phyloP scores from a whole-genome alignment of 352 stramenopile genomes.

The Globisporangium emineosum region DNA sequence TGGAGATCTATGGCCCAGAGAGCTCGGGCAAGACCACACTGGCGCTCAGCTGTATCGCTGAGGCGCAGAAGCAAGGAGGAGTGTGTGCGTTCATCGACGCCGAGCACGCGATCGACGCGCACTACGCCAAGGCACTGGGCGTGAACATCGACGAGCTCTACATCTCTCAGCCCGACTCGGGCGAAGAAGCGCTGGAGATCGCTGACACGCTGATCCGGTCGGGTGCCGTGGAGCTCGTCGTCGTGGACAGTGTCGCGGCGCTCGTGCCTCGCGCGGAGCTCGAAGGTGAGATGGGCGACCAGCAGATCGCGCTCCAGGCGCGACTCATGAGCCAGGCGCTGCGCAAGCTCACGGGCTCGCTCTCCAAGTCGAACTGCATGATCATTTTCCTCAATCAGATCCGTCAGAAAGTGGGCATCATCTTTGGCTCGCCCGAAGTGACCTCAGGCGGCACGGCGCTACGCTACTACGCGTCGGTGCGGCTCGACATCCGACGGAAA shows the following conservation, averaged over 20 bases:
- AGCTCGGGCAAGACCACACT: slow-evolving; percentile 98
- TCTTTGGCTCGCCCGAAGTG: slow-evolving; percentile 97
- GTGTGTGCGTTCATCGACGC: slow-evolving; percentile 98
- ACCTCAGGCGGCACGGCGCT: slow-evolving; percentile 90
- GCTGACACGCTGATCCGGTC: slow-evolving; percentile 96
- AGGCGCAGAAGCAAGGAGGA: slow-evolving; percentile 93
- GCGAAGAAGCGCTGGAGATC: slow-evolving; percentile 98
- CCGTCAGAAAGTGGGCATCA: slow-evolving; percentile 95
- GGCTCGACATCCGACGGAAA: slow-evolving; percentile 95
- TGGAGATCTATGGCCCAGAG: slow-evolving; percentile 99
- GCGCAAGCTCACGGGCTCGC: slow-evolving; percentile 95
- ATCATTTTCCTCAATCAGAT: slow-evolving; percentile 99
- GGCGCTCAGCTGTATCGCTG: slow-evolving; percentile 95
- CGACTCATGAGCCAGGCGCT: slow-evolving; percentile 97
- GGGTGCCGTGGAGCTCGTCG: slow-evolving; percentile 96
- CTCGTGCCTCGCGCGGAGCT: slow-evolving; percentile 96
- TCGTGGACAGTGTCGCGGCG: slow-evolving; percentile 97
- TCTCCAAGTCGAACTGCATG: slow-evolving; percentile 94
- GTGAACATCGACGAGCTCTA: slow-evolving; percentile 97
- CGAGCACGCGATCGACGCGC: slow-evolving; percentile 97
- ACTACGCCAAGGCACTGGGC: slow-evolving; percentile 91
- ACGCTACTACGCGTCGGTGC: slow-evolving; percentile 89
- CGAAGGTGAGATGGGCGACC: slow-evolving; percentile 93
- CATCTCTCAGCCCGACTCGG: slow-evolving; percentile 96
- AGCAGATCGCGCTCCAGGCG: slow-evolving; percentile 97